phyloP scores from a whole-genome alignment of 805 yeast species.

The Teunomyces pallodes region DNA sequence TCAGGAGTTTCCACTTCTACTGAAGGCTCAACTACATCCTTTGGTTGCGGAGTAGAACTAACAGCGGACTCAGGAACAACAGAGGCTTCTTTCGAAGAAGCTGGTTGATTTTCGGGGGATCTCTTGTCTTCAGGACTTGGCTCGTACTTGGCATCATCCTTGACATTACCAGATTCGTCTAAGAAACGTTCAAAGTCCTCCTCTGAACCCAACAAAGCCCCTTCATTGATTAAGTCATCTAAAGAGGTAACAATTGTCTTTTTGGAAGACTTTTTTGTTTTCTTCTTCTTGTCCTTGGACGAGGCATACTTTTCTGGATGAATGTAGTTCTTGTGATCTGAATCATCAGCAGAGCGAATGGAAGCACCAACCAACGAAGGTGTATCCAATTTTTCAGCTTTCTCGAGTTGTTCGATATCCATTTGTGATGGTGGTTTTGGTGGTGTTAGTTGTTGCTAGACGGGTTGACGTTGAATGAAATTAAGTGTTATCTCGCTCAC shows the following conservation, averaged over 20 bases:
- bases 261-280: constrained; percentile 6
- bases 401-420: constrained; percentile 54
- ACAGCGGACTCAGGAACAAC: neutral
- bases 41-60: neutral
- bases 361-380: constrained; percentile 58
- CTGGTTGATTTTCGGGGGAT: neutral
- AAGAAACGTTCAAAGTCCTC: constrained; percentile 52
- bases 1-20: neutral
- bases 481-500: neutral
- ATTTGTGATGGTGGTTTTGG: constrained; percentile 20
- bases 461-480: neutral
- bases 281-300: constrained; percentile 13
- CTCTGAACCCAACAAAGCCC: constrained; percentile 47
- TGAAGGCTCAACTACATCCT: neutral
- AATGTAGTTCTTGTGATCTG: constrained; percentile 43
- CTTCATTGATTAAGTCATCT: constrained; percentile 49
- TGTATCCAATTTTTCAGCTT: constrained; percentile 44
- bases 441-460: neutral
- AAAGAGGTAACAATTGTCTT: constrained; percentile 50
- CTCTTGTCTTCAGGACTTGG: constrained; percentile 16
- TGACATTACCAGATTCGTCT: constrained; percentile 54
- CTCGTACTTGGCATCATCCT: constrained; percentile 40
- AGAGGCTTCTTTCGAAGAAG: neutral
- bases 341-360: constrained; percentile 47
- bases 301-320: constrained; percentile 43